Evolutionary conservation across 2,329 filamentous ascomycete genomes (phyloP), one percentile per base, ranked within the genome.

Genomic region (Parasarocladium wereldwijsianum): DNA sequence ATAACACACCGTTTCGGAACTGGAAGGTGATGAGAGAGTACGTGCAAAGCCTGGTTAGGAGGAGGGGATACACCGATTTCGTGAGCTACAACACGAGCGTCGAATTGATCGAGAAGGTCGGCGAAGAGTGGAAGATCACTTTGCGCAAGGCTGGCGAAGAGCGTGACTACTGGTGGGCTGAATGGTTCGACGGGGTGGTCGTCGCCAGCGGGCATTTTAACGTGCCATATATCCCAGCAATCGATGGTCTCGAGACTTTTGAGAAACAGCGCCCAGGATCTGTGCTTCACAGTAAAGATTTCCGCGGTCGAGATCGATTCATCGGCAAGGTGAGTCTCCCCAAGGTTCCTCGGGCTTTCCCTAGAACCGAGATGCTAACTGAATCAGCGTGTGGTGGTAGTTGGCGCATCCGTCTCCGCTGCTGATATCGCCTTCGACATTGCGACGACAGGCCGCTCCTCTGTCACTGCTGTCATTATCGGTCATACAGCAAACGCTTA

Each of bases 361-460:
- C 12, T 9, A n/a, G 22, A 13, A 19, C 10, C 8, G 16, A 3
- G 13, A 13, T 17, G 13, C 32, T 33, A 16, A 33, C 24, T 26
- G 29, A 17, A 15, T 24, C 21, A 73, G 66, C 60, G 54, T 34
- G 65, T 77, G 0, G 54, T 78, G 1, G 60, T 74, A 0, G 68
- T 79, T 2, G 73, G 74, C 3, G 72, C 68, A 1, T 75, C 68
- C 1, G 71, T 77, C 3, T 78, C 72, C 0, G 72, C 66, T 0
- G 64, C 69, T 17, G 75, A 79, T 40, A 74, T 74, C 9, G 60
- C 65, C 2, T 60, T 64, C 33, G 64, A 69, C 31, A 51, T 74
- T 2, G 47, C 61, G 10, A 50, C 54, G 9, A 49, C 55, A 0
- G 61, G 60, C 0, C 43, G 60, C 24, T 39, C 47, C 0, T 68